A percentile compares a stretch with the other conserved stretches of the same genome.
These are phyloP conservation scores for Exsudoporus floridanus DNA, from an alignment of 1,284 basidiomycete genomes.

Conservation along the genomic window DNA sequence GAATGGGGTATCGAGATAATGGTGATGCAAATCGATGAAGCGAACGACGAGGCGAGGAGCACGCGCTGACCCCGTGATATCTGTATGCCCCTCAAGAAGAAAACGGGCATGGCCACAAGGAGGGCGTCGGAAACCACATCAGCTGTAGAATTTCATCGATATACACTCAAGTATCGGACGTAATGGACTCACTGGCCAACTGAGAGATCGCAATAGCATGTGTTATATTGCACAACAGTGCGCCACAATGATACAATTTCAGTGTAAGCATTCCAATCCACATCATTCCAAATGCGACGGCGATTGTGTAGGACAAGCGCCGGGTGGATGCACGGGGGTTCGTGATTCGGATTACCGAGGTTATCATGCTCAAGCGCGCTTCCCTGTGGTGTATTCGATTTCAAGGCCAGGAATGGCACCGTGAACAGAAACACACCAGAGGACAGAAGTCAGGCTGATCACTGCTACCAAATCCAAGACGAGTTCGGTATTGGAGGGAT, in stretches of 20 bases:
- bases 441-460: slow-evolving; percentile 6
- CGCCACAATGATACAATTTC: slow-evolving; percentile 11
- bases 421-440: slow-evolving; percentile 10
- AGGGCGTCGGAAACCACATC: slow-evolving; percentile 31
- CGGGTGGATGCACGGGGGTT: neutral
- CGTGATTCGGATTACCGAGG: slow-evolving; percentile 11
- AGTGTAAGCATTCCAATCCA: slow-evolving; percentile 9
- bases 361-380: slow-evolving; percentile 21
- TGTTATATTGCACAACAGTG: neutral
- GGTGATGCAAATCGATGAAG: slow-evolving; percentile 22
- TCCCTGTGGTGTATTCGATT: slow-evolving; percentile 4
- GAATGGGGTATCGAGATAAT: slow-evolving; percentile 11
- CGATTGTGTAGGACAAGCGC: slow-evolving; percentile 3
- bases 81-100: slow-evolving; percentile 15
- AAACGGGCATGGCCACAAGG: slow-evolving; percentile 14
- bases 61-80: slow-evolving; percentile 15
- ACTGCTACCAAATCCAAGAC: slow-evolving; percentile 3
- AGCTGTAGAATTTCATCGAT: slow-evolving; percentile 6
- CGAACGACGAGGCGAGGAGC: slow-evolving; percentile 18
- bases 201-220: slow-evolving; percentile 11
- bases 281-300: slow-evolving; percentile 14
- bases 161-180: neutral
- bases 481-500: neutral
- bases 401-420: neutral
- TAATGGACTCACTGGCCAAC: slow-evolving; percentile 11